Evolutionary conservation across 345 rosid species (phyloP), one percentile per base, ranked within the genome.

Genomic region (sweet orange (Citrus sinensis)): DNA sequence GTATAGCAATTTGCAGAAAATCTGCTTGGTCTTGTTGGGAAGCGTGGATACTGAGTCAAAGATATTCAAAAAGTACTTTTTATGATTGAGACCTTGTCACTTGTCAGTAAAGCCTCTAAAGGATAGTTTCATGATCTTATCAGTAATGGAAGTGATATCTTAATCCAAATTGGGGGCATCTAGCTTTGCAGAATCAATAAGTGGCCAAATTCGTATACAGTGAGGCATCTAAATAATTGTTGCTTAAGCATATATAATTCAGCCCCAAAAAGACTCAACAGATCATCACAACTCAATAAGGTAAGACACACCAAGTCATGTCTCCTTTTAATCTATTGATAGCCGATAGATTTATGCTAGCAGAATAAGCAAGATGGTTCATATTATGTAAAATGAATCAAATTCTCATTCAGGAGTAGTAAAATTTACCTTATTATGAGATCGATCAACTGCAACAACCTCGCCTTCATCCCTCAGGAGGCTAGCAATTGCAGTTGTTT

Each of bases 401-500:
- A 56, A 66, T 63, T 51, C 66, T 24, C 63, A 40, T 32, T 75
- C 76, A 64, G 24, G 75, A 74, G 73, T 55, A 3, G n/a, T 49
- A 67, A 3, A 51, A 25, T 39, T 59, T 82, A 96, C 99, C 92
- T 96, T 96, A 84, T 96, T 94, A 81, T 96, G 99, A 78, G 99
- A 96, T 86, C 99, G 89, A 86, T 94, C 99, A 56, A 80, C 90
- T 71, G 99, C 98, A 82, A 91, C 80, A 79, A 96, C 88, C 89
- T 94, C 98, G 78, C 99, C 99, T 76, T 91, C 89, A 86, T 91
- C 93, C 78, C 91, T 88, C 97, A 96, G 94, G 78, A 96, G 89
- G 63, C 87, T 85, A 68, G 99, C 97, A 81, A 94, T 89, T 76
- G 95, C 97, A 65, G 99, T 94, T 72, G 99, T 96, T 80, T 96